Evolutionary conservation across 2,329 filamentous ascomycete species (phyloP), one percentile per base, ranked within the genome.

Genomic region (Fusarium oxysporum): DNA sequence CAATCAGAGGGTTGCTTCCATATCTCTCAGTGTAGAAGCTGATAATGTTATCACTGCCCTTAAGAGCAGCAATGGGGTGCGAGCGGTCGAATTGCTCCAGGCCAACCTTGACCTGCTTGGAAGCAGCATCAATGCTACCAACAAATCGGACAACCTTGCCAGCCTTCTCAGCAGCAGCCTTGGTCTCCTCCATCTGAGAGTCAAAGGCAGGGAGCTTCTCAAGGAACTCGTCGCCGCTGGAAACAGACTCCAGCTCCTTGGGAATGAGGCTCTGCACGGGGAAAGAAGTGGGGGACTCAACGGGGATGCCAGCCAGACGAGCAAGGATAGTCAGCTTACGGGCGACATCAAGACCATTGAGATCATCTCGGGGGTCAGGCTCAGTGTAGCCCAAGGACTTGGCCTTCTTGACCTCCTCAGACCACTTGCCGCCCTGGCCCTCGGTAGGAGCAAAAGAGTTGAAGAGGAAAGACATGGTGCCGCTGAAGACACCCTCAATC

Each of bases 41-140:
- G 81, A 99, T 97, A 81, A 99, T 97, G 86, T 99, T 99, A 82
- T 98, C 96, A 82, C 95, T 98, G 40, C 96, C 96, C 88, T 97
- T 97, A 65, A 99, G 87, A 53, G 93, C 92, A 19, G 96, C 96
- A 84, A 99, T 98, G 17, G 96, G 93, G 80, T 97, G 94, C 68
- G 92, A 93, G 76, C 90, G 90, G 75, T 97, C 95, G 77, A 95
- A 95, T 84, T 92, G 93, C 87, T 98, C 92, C 73, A 99, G 84
- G 5, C 96, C 96, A 65, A 99, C 96, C 86, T 95, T 97, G 81
- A 98, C 93, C 76, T 91, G 86, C 81, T 94, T 92, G 70, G 87
- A 89, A n/a, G 85, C 87, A 47, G 97, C 91, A 80, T 99, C 95
- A 70, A 98, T 93, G 81, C 93, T 97, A 54, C 96, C 96, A 17